A percentile compares a stretch with the other conserved stretches of the same genome.
phyloP scores from a whole-genome alignment of 306 rosid genomes.

The Acacia melanoxylon region DNA sequence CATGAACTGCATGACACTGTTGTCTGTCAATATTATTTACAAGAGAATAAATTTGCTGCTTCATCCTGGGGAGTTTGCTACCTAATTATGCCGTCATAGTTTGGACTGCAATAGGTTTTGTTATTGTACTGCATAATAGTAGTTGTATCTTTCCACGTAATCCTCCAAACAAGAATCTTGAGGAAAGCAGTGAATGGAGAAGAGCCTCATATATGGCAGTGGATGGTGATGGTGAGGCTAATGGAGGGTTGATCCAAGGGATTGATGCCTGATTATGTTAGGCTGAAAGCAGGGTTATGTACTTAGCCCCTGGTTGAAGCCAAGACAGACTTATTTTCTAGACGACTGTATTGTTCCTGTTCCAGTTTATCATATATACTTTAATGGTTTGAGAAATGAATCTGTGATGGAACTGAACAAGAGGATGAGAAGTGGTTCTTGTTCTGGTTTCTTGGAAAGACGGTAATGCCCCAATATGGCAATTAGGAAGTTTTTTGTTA shows the following conservation, averaged over 20 bases:
- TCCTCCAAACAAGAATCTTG: neutral
- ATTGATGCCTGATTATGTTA: constrained; percentile 50
- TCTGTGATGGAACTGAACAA: constrained; percentile 47
- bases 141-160: no score
- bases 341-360: no score
- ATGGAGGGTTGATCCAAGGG: constrained; percentile 37
- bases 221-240: neutral
- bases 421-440: constrained; percentile 41
- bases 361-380: no score
- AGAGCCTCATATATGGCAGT: constrained; percentile 35
- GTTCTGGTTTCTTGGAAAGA: constrained; percentile 52
- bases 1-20: neutral
- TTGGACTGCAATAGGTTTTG: no score
- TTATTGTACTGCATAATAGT: neutral
- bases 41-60: neutral
- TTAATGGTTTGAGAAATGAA: constrained; percentile 38
- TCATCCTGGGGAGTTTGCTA: neutral
- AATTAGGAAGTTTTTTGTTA: neutral
- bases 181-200: constrained; percentile 42
- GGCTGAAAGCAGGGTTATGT: constrained; percentile 46
- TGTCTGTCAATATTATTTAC: no score
- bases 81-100: no score
- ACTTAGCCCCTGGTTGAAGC: constrained; percentile 31
- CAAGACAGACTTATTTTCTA: constrained; percentile 21
- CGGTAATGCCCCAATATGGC: constrained; percentile 51